Base-by-base conservation (phyloP, 1,284 basidiomycete genomes). In the Cutaneotrichosporon mucoides region DNA sequence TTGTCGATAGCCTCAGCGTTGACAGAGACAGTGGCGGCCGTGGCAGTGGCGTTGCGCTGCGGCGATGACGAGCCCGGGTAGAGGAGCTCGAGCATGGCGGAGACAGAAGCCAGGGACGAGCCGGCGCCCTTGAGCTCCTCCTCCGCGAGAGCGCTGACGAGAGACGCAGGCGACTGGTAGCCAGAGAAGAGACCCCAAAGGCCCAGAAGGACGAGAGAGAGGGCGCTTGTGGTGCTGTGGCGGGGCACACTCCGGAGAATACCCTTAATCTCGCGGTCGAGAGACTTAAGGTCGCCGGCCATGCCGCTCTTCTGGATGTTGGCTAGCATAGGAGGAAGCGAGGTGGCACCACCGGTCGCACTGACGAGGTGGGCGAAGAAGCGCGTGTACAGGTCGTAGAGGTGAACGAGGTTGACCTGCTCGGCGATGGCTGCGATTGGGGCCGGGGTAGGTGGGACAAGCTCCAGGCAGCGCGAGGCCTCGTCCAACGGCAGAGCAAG, bases 151-250 rank as follows among this genome's bases (percentile, higher is more conserved):
- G 76, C 72, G 15, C 66, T 66, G 8, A 73, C 75, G 6, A 79
- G 66, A 8, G 72, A 65, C 1, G 69, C 71, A 48, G 76, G 75
- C 48, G 71, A 66, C 12, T 59, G 50, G 33, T 73, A 72, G 44
- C 71, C 70, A 11, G 68, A 63, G 57, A 79, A 68, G 5, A 76
- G 59, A 15, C 73, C 72, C 76, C 77, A 77, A 9, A 79, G 66
- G 40, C 75, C 77, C 34, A 77, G 73, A 9, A 77, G 64, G 12
- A 79, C 76, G 13, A 79, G 65, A 13, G 72, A 73, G 5, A 79
- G 68, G 6, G 73, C 71, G 49, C 75, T 74, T 4, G 72, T 66
- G 0, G 72, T 61, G 12, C 72, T 71, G 46, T 73, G 72, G 33
- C 66, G 65, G 5, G 73, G 68, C 2, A 74, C 65, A 16, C 68